Evolutionary conservation across 1,284 basidiomycete genomes (phyloP).

Genomic region (Sporisorium scitamineum): DNA sequence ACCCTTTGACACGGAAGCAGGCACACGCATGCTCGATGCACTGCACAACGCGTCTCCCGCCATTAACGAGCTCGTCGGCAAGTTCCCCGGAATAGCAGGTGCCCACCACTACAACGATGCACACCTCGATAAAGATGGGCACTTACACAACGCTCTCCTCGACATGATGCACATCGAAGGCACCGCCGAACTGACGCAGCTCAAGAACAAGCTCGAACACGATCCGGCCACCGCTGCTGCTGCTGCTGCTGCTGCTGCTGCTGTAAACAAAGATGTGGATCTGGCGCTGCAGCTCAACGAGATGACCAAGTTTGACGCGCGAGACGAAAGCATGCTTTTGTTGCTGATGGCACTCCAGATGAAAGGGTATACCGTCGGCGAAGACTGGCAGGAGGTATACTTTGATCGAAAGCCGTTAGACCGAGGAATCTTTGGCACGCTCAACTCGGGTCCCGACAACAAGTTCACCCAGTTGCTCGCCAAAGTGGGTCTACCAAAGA

Average conservation of each 20-base stretch:
- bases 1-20: slow-evolving; percentile 15
- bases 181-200: slow-evolving; percentile 15
- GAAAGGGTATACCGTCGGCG: slow-evolving; percentile 19
- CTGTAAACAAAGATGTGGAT: background rate
- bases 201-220: slow-evolving; percentile 27
- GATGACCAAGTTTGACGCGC: slow-evolving; percentile 25
- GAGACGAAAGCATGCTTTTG: slow-evolving; percentile 39
- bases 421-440: slow-evolving; percentile 15
- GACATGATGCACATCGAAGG: slow-evolving; percentile 34
- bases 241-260: background rate
- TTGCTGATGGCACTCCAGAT: slow-evolving; percentile 35
- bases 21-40: slow-evolving; percentile 25
- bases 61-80: slow-evolving; percentile 34
- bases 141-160: slow-evolving; percentile 36
- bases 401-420: slow-evolving; percentile 20
- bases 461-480: slow-evolving; percentile 44
- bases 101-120: slow-evolving; percentile 22
- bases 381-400: slow-evolving; percentile 41
- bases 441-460: slow-evolving; percentile 33
- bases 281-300: slow-evolving; percentile 22
- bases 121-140: slow-evolving; percentile 27
- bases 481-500: slow-evolving; percentile 27
- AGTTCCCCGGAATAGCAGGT: slow-evolving; percentile 8
- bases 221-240: background rate
- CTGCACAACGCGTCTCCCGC: slow-evolving; percentile 30